Evolutionary conservation across 306 rosid species (phyloP).

Genomic region (Quercus suber): DNA sequence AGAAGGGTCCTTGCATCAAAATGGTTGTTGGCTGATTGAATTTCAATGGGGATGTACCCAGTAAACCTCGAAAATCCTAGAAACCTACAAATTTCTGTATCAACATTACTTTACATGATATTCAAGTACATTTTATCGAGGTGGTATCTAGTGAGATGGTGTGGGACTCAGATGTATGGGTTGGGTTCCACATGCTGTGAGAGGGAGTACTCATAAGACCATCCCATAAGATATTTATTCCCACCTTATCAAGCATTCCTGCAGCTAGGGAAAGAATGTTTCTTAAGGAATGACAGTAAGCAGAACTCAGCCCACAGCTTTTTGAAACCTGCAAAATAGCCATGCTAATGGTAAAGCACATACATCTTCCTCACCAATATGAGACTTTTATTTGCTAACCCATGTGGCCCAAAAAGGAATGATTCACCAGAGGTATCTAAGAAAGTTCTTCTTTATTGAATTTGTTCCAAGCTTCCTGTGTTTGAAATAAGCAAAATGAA

Average conservation of each 20-base stretch:
- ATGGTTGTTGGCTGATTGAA: not conserved
- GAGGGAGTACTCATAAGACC: too few species aligned
- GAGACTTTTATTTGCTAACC: not conserved
- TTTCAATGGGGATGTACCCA: not conserved
- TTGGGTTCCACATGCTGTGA: too few species aligned
- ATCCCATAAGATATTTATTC: too few species aligned
- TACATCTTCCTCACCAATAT: constrained; percentile 11
- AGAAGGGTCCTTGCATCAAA: not conserved
- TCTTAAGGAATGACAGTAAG: not conserved
- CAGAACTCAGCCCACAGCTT: not conserved
- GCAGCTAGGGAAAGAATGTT: constrained; percentile 21
- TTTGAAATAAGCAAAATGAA: constrained; percentile 2
- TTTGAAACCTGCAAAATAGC: not conserved
- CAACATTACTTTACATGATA: constrained; percentile 16
- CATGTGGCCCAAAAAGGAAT: not conserved
- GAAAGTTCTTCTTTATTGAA: constrained; percentile 78
- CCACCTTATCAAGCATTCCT: constrained; percentile 3
- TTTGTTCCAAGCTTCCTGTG: constrained; percentile 93
- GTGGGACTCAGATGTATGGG: too few species aligned
- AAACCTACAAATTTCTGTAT: constrained; percentile 3
- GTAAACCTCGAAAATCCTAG: constrained; percentile 21
- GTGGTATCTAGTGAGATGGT: too few species aligned
- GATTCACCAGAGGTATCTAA: constrained; percentile 27
- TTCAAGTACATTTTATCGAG: too few species aligned
- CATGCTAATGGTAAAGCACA: constrained; percentile 20